phyloP scores from a whole-genome alignment of 176 grass and related monocot species.

The Phoenix dactylifera region DNA sequence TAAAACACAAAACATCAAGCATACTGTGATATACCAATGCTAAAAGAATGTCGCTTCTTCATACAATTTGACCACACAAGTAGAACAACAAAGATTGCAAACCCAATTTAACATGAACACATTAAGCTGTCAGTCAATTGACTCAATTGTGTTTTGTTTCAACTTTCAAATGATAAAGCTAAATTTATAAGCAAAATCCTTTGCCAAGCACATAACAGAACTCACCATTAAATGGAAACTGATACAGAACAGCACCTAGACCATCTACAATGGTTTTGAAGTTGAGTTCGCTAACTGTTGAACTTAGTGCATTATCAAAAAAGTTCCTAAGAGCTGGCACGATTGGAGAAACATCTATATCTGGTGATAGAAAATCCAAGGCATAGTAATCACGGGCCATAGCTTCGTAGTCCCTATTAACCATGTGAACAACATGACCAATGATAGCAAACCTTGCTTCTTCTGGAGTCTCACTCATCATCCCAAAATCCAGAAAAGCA shows the following conservation, averaged over 20 bases:
- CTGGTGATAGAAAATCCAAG: constrained; percentile 63
- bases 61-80: too few relatives aligned
- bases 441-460: constrained; percentile 90
- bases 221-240: constrained; percentile 89
- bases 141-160: too few relatives aligned
- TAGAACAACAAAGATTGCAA: too few relatives aligned
- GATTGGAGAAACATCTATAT: constrained; percentile 86
- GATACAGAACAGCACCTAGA: constrained; percentile 82
- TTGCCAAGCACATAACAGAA: neutral
- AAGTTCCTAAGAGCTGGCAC: constrained; percentile 81
- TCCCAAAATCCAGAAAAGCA: constrained; percentile 97
- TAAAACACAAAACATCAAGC: constrained; percentile 25
- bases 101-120: too few relatives aligned
- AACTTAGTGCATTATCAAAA: constrained; percentile 86
- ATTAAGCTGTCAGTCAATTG: too few relatives aligned
- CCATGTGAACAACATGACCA: constrained; percentile 91
- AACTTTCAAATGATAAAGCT: constrained; percentile 9
- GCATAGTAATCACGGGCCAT: constrained; percentile 99
- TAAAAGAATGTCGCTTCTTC: too few relatives aligned
- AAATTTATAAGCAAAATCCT: neutral
- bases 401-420: constrained; percentile 92
- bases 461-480: constrained; percentile 99
- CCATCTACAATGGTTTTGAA: constrained; percentile 96
- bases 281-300: constrained; percentile 97
- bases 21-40: constrained; percentile 2